phyloP scores from a whole-genome alignment of 1,139 yeast species.

The Yamadazyma triangularis region DNA sequence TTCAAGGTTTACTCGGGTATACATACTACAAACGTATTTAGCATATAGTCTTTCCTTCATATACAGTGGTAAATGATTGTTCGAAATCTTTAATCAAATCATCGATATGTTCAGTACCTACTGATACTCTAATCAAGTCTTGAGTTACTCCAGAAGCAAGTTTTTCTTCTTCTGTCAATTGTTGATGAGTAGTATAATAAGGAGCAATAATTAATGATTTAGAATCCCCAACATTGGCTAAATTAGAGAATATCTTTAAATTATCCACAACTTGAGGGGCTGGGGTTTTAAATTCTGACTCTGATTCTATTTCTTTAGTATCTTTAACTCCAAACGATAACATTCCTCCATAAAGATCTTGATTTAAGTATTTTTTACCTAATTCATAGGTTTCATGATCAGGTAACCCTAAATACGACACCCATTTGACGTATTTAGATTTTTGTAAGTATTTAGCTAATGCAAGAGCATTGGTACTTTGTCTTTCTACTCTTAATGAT shows the following conservation, averaged over 20 bases:
- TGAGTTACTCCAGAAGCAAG: slow-evolving; percentile 77
- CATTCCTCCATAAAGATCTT: slow-evolving; percentile 79
- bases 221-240: slow-evolving; percentile 96
- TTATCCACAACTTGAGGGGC: slow-evolving; percentile 81
- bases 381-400: slow-evolving; percentile 78
- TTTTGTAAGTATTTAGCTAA: slow-evolving; percentile 75
- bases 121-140: slow-evolving; percentile 82
- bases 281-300: slow-evolving; percentile 61
- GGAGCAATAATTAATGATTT: slow-evolving; percentile 95
- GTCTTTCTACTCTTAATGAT: slow-evolving; percentile 91
- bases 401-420: slow-evolving; percentile 85
- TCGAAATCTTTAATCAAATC: slow-evolving; percentile 86
- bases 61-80: slow-evolving; percentile 64
- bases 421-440: slow-evolving; percentile 76
- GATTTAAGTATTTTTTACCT: slow-evolving; percentile 72
- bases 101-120: slow-evolving; percentile 86
- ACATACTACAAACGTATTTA: slow-evolving; percentile 2
- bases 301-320: slow-evolving; percentile 42
- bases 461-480: slow-evolving; percentile 75
- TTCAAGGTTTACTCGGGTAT: slow-evolving; percentile 6
- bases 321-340: slow-evolving; percentile 80
- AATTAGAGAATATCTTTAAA: slow-evolving; percentile 79
- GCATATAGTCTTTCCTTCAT: slow-evolving; percentile 9
- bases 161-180: slow-evolving; percentile 78
- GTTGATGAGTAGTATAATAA: slow-evolving; percentile 92